phyloP scores from a whole-genome alignment of 106 monocot species.

The Alisma plantagoaquatica region DNA sequence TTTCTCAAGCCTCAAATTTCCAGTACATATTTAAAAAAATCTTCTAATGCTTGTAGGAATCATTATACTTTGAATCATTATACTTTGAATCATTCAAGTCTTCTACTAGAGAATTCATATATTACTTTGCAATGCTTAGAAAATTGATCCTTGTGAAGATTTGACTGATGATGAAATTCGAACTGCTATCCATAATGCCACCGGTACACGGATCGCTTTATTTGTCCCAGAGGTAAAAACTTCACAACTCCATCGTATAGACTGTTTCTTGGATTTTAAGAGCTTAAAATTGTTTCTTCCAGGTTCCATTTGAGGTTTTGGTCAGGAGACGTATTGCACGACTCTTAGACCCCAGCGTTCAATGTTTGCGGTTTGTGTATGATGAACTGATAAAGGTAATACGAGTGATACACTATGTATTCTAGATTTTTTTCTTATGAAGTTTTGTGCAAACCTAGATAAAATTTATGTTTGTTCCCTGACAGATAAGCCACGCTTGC shows the following conservation, averaged over 20 bases:
- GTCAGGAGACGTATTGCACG: constrained; percentile 84
- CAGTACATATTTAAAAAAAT: no score
- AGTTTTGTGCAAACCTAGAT: not conserved
- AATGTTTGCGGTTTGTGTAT: constrained; percentile 91
- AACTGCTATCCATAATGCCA: constrained; percentile 27
- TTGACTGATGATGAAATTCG: constrained; percentile 31
- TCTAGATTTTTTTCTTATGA: not conserved
- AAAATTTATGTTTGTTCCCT: not conserved
- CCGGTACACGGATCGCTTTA: constrained; percentile 18
- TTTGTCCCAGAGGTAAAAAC: constrained; percentile 29
- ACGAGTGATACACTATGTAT: not conserved
- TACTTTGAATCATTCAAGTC: no score
- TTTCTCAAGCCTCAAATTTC: no score
- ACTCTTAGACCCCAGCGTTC: constrained; percentile 92
- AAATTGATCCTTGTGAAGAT: constrained; percentile 29
- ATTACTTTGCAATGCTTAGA: constrained; percentile 12
- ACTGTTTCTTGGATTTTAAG: not conserved
- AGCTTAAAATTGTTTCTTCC: not conserved
- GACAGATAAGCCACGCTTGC: constrained; percentile 84
- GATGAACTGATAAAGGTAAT: constrained; percentile 93
- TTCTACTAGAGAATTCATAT: no score
- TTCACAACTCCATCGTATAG: no score
- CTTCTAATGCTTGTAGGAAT: no score
- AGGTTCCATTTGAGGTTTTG: constrained; percentile 98
- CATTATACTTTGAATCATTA: no score